Evolutionary conservation across 257 asterid species (phyloP), one percentile per base, ranked within the genome.

Genomic region (Solanum acaule): DNA sequence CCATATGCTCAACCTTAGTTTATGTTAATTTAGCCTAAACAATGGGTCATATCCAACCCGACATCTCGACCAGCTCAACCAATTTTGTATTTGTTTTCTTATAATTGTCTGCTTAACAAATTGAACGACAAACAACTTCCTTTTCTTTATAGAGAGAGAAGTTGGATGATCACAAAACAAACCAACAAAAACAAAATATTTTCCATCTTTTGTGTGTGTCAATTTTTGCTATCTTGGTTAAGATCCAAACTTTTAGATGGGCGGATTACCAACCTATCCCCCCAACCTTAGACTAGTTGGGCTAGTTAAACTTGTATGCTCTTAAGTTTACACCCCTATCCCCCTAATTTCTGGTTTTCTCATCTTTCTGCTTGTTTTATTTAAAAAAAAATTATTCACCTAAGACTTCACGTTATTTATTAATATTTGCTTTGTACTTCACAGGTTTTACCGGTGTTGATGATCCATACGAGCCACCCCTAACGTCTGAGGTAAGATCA

Each of bases 391-490:
- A 16, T 5, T 44, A 16, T 44, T 44, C 67, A 79, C 18, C 85
- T 27, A 44, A 44, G 8, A 27, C 6, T 29, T 44, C 65, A 78
- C 2, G 4, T 44, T 40, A 15, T 46, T 40, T 79, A 25, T 15
- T 77, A 44, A 42, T 29, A 44, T 79, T 44, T 20, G 22, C 38
- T 27, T 82, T 31, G 70, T 49, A 49, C 86, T 89, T 88, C 78
- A 46, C 95, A 97, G 99, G 98, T 88, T 97, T 97, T 93, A 97
- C 99, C 3, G 99, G 99, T 68, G 91, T 97, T 88, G 99, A 97
- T 88, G 99, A 97, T 92, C 99, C 98, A 81, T 97, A 97, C 61
- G 99, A 97, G 91, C 92, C 96, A 38, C 99, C 99, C 71, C 77
- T 93, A 88, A 94, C 92, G 89, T 90, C 96, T 22, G 99, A 97